Base-by-base conservation (phyloP, 2,329 filamentous ascomycete genomes). In the Aureobasidium musti region DNA sequence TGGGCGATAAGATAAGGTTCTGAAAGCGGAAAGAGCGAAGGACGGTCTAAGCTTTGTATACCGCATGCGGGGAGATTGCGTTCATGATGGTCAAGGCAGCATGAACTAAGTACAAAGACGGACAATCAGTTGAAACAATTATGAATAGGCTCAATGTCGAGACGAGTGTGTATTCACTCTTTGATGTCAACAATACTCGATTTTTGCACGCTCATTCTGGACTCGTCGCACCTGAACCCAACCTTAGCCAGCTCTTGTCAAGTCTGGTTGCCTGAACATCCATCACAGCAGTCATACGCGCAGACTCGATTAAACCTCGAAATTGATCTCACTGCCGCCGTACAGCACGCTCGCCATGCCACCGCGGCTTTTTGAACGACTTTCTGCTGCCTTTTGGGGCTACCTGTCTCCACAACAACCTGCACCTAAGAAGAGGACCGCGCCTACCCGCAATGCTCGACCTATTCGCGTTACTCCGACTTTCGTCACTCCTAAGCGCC, bases 381-480 rank as follows among this genome's bases (percentile, higher is more conserved):
- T 80, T 7, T 75, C 77, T 10, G 73, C 76, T 57, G 73, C 72
- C 56, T 72, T 82, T 66, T 81, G 78, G 79, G 73, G 74, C 66
- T 79, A 77, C 67, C 72, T 81, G 59, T 80, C 78, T 61, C 80
- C 80, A 33, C 21, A 41, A 8, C 45, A n/a, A 14, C 26, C n/a
- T 19, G 30, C n/a, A 5, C 2, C 33, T 3, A 47, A 35, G 45
- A 52, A 35, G 23, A 47, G 13, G 14, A 11, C n/a, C 13, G 8
- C 23, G 5, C 1, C 17, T 23, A 5, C 30, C 6, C 57, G 28
- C 13, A 10, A 17, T 28, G 39, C 35, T 37, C 57, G n/a, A 49
- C 54, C 54, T 30, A 4, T 17, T 2, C 23, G 23, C 17, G 37
- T 23, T 10, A n/a, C 57, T 43, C 57, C 19, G 28, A 13, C 41